Conservation (phyloP, 2,329 filamentous ascomycete genomes). For the Fusarium newnesense region DNA sequence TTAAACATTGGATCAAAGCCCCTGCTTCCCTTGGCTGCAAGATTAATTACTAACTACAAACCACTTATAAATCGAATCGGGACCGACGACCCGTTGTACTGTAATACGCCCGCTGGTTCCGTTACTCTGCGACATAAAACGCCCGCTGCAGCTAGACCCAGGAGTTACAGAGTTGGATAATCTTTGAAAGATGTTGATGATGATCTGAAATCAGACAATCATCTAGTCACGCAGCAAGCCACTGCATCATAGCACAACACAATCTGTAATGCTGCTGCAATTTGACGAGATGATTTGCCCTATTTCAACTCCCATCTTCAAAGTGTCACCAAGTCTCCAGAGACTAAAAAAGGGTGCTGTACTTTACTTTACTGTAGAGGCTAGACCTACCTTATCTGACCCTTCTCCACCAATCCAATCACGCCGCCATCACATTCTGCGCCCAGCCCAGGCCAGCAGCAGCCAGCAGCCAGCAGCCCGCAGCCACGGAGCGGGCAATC, state of each 20-base stretch:
- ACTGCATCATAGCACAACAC: neutral
- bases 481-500: constrained; percentile 17
- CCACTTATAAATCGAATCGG: constrained; percentile 10
- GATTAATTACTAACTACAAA: constrained; percentile 1
- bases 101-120: constrained; percentile 31
- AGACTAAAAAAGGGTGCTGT: neutral
- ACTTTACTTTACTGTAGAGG: neutral
- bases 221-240: neutral
- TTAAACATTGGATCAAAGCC: constrained; percentile 19
- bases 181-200: neutral
- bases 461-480: neutral
- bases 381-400: constrained; percentile 30
- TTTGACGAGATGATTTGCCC: neutral
- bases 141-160: constrained; percentile 22
- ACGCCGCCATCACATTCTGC: constrained; percentile 29
- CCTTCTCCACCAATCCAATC: constrained; percentile 38
- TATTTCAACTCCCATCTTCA: constrained; percentile 6
- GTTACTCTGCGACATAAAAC: constrained; percentile 26
- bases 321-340: neutral
- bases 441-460: constrained; percentile 2
- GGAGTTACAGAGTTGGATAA: neutral
- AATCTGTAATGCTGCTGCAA: neutral
- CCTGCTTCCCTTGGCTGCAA: constrained; percentile 3
- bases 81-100: constrained; percentile 22
- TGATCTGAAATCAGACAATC: neutral